These are phyloP conservation scores for Hypoxylon sp. DNA, from an alignment of 2,329 filamentous ascomycete genomes.

Conservation along the genomic window DNA sequence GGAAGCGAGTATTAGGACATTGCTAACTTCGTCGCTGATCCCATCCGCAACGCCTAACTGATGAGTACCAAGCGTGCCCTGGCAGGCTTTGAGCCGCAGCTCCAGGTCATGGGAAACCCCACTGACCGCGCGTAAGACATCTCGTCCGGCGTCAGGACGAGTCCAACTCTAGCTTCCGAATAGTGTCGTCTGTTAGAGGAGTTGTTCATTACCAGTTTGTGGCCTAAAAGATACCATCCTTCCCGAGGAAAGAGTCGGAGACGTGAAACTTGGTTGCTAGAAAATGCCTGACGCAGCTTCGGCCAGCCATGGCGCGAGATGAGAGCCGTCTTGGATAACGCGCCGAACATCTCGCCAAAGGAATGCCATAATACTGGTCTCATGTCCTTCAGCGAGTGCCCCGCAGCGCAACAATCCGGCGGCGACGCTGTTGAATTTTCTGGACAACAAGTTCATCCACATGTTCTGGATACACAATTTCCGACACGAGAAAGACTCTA, in stretches of 20 bases:
- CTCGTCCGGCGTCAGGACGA: conserved; percentile 30
- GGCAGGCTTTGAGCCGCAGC: conserved; percentile 51
- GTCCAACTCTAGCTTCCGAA: conserved; percentile 48
- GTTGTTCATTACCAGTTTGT: conserved; percentile 46
- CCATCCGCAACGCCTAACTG: conserved; percentile 61
- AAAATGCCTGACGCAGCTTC: conserved; percentile 58
- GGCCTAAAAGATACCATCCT: conserved; percentile 44
- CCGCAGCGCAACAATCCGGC: conserved; percentile 41
- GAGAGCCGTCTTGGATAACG: conserved; percentile 31
- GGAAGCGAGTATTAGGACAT: conserved; percentile 49
- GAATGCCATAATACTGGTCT: conserved; percentile 37
- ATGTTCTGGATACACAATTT: conserved; percentile 44
- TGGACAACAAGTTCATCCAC: conserved; percentile 40
- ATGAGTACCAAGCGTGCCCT: conserved; percentile 55
- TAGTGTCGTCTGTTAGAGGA: conserved; percentile 53
- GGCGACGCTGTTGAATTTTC: conserved; percentile 38
- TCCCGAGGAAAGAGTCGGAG: conserved; percentile 54
- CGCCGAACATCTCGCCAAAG: conserved; percentile 35
- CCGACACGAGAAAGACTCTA: conserved; percentile 34
- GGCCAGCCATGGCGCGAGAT: conserved; percentile 43
- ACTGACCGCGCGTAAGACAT: conserved; percentile 53
- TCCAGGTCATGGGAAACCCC: conserved; percentile 56
- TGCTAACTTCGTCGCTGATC: conserved; percentile 52
- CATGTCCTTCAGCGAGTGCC: conserved; percentile 42
- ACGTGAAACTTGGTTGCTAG: conserved; percentile 62